Evolutionary conservation across 352 stramenopile genomes (phyloP).

Genomic region (Phytopythium oedochilum): DNA sequence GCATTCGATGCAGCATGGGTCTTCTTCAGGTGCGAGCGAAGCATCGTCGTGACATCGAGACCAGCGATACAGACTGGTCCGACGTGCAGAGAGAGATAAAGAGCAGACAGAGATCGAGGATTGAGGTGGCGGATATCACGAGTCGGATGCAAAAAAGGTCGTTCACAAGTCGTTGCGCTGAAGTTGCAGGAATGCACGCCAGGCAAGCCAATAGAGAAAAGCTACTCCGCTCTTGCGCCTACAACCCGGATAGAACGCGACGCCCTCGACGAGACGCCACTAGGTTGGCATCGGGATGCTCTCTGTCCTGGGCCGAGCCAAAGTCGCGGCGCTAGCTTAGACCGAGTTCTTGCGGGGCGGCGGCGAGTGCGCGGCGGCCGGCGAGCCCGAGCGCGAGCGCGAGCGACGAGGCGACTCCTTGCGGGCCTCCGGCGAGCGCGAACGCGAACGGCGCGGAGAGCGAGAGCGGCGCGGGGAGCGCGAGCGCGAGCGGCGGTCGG

Average conservation of each 20-base stretch:
- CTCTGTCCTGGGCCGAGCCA: no score
- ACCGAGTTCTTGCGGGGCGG: constrained; percentile 66
- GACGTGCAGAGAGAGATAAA: neutral
- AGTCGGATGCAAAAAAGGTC: constrained; percentile 5
- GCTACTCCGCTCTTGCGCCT: neutral
- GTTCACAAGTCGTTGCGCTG: constrained; percentile 1
- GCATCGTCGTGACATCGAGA: no score
- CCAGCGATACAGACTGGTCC: no score
- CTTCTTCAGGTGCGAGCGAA: no score
- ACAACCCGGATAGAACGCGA: neutral
- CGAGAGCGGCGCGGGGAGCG: constrained; percentile 49
- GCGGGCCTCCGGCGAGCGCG: constrained; percentile 54
- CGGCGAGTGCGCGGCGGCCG: constrained; percentile 39
- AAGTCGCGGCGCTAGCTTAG: constrained; percentile 25
- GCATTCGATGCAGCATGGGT: neutral
- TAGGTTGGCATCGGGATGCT: no score
- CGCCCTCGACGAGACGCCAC: neutral
- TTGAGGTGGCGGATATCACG: neutral
- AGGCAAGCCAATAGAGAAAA: constrained; percentile 1
- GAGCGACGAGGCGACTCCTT: constrained; percentile 56
- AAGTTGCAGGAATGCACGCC: neutral
- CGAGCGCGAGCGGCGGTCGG: constrained; percentile 43
- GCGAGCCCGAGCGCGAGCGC: constrained; percentile 60
- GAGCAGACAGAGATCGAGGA: neutral
- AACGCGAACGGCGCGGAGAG: constrained; percentile 67